Evolutionary conservation across 2,329 filamentous ascomycete genomes (phyloP).

Genomic region (Colletotrichum viniferum): DNA sequence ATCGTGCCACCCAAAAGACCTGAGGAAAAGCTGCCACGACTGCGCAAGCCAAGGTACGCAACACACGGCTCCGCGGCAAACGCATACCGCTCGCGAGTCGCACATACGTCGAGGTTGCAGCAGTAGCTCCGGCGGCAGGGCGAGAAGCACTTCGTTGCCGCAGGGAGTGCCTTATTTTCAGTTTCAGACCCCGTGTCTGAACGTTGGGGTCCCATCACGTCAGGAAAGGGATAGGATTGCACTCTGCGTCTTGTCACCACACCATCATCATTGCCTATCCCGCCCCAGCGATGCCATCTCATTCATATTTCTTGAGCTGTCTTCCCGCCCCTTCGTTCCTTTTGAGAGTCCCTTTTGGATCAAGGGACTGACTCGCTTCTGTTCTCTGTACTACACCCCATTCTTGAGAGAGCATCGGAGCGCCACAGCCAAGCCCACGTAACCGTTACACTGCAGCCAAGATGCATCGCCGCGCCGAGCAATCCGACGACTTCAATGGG

Average conservation of each 20-base stretch:
- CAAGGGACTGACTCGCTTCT: neutral
- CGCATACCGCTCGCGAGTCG: neutral
- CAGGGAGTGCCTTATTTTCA: neutral
- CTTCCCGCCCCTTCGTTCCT: neutral
- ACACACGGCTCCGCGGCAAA: neutral
- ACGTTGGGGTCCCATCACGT: neutral
- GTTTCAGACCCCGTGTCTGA: slow-evolving; percentile 6
- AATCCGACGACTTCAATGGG: neutral
- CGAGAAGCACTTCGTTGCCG: neutral
- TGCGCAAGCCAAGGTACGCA: neutral
- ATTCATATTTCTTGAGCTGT: neutral
- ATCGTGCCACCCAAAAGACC: neutral
- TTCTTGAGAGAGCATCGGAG: neutral
- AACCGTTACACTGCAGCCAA: neutral
- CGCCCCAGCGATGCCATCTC: neutral
- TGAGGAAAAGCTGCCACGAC: neutral
- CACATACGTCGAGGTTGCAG: neutral
- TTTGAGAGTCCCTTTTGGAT: neutral
- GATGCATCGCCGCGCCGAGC: slow-evolving; percentile 1
- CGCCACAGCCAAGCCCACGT: neutral
- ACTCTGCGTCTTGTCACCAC: neutral
- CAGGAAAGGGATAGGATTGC: slow-evolving; percentile 6
- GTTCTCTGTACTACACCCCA: neutral
- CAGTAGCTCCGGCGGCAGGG: neutral
- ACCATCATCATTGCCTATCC: neutral